Evolutionary conservation across 108 stramenopile genomes (phyloP).

Genomic region (Cyclotella atomus): DNA sequence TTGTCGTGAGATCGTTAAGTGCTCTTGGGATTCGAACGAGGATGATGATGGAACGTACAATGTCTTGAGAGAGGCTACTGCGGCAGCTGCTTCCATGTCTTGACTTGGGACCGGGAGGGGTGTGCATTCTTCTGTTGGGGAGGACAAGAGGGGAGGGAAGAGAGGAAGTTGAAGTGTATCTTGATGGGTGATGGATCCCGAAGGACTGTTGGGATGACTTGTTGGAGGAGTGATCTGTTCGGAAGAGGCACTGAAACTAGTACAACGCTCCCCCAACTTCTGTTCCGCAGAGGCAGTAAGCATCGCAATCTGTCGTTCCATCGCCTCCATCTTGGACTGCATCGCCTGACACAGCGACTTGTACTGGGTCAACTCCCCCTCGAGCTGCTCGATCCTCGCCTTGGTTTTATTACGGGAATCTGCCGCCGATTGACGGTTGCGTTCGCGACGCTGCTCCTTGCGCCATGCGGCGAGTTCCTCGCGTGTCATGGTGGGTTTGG

Average conservation of each 20-base stretch:
- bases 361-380: slow-evolving; percentile 58
- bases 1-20: slow-evolving; percentile 59
- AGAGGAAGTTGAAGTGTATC: neutral
- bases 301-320: slow-evolving; percentile 31
- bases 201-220: slow-evolving; percentile 39
- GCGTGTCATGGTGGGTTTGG: slow-evolving; percentile 52
- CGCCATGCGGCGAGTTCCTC: slow-evolving; percentile 76
- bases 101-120: neutral
- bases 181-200: neutral
- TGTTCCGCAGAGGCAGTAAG: slow-evolving; percentile 10
- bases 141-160: slow-evolving; percentile 13
- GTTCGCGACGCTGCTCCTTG: slow-evolving; percentile 79
- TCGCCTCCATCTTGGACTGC: slow-evolving; percentile 29
- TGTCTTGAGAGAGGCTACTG: neutral
- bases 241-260: neutral
- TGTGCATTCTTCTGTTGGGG: neutral
- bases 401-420: slow-evolving; percentile 69
- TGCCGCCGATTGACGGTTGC: slow-evolving; percentile 79
- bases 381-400: slow-evolving; percentile 65
- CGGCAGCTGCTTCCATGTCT: neutral
- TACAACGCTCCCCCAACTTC: neutral
- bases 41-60: no score
- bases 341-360: slow-evolving; percentile 54
- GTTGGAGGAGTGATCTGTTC: slow-evolving; percentile 17
- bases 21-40: slow-evolving; percentile 37